Evolutionary conservation across 371 early-diverging fungal species (phyloP).

Genomic region (Basidiobolus meristosporus): DNA sequence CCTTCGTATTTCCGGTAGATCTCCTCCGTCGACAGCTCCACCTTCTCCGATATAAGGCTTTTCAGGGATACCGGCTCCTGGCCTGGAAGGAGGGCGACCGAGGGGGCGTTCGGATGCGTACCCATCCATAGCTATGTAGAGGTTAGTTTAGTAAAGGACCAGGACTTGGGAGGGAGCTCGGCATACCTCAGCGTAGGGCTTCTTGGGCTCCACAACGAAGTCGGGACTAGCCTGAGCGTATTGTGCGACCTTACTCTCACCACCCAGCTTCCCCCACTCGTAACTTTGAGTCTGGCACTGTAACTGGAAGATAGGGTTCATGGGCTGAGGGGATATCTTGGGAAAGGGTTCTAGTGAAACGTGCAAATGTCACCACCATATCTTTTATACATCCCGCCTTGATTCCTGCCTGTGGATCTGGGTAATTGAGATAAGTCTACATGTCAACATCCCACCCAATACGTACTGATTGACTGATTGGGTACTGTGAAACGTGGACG

Average conservation of each 20-base stretch:
- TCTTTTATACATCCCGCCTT: too few relatives aligned
- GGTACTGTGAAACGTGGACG: too few relatives aligned
- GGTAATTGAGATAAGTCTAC: too few relatives aligned
- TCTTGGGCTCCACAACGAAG: slow-evolving; percentile 24
- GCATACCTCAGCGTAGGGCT: slow-evolving; percentile 85
- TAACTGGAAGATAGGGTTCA: slow-evolving; percentile 19
- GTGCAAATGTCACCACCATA: too few relatives aligned
- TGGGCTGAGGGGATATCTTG: too few relatives aligned
- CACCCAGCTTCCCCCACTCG: slow-evolving; percentile 91
- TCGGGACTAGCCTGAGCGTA: slow-evolving; percentile 39
- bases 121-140: slow-evolving; percentile 99
- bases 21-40: slow-evolving; percentile 18
- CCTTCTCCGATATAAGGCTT: slow-evolving; percentile 16
- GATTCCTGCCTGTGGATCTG: too few relatives aligned
- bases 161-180: too few relatives aligned
- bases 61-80: not conserved
- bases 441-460: too few relatives aligned
- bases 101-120: slow-evolving; percentile 88
- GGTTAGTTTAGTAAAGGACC: too few relatives aligned
- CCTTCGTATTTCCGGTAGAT: slow-evolving; percentile 36
- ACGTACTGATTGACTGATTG: too few relatives aligned
- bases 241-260: slow-evolving; percentile 61
- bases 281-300: slow-evolving; percentile 57
- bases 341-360: too few relatives aligned
- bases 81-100: slow-evolving; percentile 7